These are phyloP conservation scores for Thelonectria discophora DNA, from an alignment of 2,329 filamentous ascomycete species.

Conservation along the genomic window DNA sequence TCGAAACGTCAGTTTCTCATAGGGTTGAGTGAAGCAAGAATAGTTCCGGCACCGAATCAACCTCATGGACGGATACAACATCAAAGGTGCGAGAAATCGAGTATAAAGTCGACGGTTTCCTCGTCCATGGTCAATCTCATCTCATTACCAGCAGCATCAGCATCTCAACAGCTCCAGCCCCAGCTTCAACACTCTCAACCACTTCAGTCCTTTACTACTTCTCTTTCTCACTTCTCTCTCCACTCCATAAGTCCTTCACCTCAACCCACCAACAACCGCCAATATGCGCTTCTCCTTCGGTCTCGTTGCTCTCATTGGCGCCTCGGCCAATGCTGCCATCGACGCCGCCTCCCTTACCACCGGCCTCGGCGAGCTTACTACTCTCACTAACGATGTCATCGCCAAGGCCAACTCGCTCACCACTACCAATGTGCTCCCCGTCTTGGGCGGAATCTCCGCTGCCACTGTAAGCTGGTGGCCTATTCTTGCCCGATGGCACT, in stretches of 20 bases:
- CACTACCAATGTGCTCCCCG: background rate
- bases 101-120: background rate
- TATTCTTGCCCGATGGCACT: background rate
- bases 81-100: background rate
- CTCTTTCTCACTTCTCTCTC: background rate
- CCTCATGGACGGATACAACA: background rate
- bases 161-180: background rate
- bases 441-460: background rate
- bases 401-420: background rate
- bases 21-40: no score
- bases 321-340: constrained; percentile 1
- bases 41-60: no score
- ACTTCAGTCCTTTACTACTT: background rate
- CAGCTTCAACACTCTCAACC: background rate
- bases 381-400: background rate
- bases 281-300: constrained; percentile 11
- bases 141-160: background rate
- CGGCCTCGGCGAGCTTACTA: background rate
- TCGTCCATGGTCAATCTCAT: background rate
- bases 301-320: constrained; percentile 2
- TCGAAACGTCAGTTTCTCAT: background rate
- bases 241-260: background rate
- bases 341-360: background rate
- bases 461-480: background rate
- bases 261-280: background rate